These are phyloP conservation scores for Metschnikowia aberdeeniae DNA, from an alignment of 805 yeast genomes.

Conservation along the genomic window DNA sequence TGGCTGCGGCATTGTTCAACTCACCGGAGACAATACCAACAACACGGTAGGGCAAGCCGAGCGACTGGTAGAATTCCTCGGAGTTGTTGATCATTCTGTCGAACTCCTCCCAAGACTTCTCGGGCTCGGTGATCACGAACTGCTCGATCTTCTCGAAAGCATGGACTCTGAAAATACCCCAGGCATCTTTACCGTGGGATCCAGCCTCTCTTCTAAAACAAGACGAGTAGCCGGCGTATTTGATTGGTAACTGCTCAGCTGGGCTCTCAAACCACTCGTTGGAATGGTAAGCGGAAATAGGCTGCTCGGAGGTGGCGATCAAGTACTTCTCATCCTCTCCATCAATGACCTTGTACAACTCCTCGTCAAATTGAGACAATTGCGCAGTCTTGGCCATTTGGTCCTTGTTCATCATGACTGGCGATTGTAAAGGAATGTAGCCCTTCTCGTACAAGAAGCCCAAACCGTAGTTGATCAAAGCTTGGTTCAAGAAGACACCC, in stretches of 20 bases:
- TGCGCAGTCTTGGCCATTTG: slow-evolving; percentile 99
- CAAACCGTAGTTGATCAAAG: slow-evolving; percentile 93
- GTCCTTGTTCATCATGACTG: slow-evolving; percentile 99
- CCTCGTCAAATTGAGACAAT: slow-evolving; percentile 96
- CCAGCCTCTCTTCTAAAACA: slow-evolving; percentile 99
- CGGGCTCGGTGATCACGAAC: slow-evolving; percentile 94
- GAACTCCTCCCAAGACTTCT: slow-evolving; percentile 95
- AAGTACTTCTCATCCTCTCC: slow-evolving; percentile 97
- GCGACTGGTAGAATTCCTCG: slow-evolving; percentile 89
- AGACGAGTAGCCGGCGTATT: slow-evolving; percentile 96
- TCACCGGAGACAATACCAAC: slow-evolving; percentile 98
- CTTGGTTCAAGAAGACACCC: slow-evolving; percentile 98
- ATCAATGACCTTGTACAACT: slow-evolving; percentile 91
- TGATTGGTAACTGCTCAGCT: slow-evolving; percentile 90
- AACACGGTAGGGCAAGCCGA: slow-evolving; percentile 92
- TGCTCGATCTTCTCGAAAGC: slow-evolving; percentile 98
- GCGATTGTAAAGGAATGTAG: slow-evolving; percentile 92
- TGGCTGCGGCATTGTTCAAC: slow-evolving; percentile 98
- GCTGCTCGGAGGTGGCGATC: slow-evolving; percentile 98
- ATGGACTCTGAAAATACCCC: slow-evolving; percentile 99
- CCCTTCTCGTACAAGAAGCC: slow-evolving; percentile 73
- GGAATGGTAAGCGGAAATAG: slow-evolving; percentile 95
- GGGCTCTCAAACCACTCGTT: slow-evolving; percentile 99
- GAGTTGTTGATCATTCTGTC: slow-evolving; percentile 89
- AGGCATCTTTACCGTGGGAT: slow-evolving; percentile 98